A percentile compares a stretch with the other conserved stretches of the same genome.
Evolutionary conservation across 1,284 basidiomycete genomes (phyloP).

Genomic region (Vanrija sp.): DNA sequence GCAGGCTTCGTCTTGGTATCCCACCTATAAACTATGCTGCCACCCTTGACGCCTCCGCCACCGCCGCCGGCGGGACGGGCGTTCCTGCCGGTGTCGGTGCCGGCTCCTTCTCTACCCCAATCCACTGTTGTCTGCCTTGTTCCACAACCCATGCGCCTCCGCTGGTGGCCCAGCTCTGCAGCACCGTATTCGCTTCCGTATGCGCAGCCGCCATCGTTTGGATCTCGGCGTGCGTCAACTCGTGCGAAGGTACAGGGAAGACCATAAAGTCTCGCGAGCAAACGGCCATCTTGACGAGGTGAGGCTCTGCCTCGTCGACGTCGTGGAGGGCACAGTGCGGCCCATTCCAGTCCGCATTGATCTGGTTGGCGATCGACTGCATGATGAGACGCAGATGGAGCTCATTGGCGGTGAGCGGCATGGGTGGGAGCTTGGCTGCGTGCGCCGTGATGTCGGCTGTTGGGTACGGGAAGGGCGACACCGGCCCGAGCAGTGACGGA

Average conservation of each 20-base stretch:
- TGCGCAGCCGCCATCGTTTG: slow-evolving; percentile 65
- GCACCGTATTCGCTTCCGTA: slow-evolving; percentile 64
- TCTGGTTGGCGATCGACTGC: slow-evolving; percentile 44
- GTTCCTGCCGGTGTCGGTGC: neutral
- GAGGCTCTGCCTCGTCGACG: slow-evolving; percentile 59
- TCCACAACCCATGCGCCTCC: slow-evolving; percentile 30
- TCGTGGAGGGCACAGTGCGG: slow-evolving; percentile 3
- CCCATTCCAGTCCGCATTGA: slow-evolving; percentile 43
- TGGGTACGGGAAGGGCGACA: slow-evolving; percentile 43
- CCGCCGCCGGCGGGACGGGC: too few relatives aligned
- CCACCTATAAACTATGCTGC: too few relatives aligned
- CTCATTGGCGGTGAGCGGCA: slow-evolving; percentile 35
- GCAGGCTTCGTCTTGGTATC: too few relatives aligned
- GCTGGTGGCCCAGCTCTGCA: slow-evolving; percentile 40
- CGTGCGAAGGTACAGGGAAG: slow-evolving; percentile 54
- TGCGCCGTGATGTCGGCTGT: slow-evolving; percentile 5
- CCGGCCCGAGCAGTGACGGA: slow-evolving; percentile 52
- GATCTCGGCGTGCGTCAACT: slow-evolving; percentile 33
- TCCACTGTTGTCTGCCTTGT: slow-evolving; percentile 17
- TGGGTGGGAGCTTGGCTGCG: slow-evolving; percentile 9
- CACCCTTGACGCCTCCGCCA: too few relatives aligned
- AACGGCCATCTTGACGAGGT: slow-evolving; percentile 55
- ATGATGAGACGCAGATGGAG: slow-evolving; percentile 50
- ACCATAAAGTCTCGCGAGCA: slow-evolving; percentile 68
- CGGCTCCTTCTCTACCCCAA: slow-evolving; percentile 23